phyloP scores from a whole-genome alignment of 2,329 filamentous ascomycete genomes.

The Neobulgaria alba region DNA sequence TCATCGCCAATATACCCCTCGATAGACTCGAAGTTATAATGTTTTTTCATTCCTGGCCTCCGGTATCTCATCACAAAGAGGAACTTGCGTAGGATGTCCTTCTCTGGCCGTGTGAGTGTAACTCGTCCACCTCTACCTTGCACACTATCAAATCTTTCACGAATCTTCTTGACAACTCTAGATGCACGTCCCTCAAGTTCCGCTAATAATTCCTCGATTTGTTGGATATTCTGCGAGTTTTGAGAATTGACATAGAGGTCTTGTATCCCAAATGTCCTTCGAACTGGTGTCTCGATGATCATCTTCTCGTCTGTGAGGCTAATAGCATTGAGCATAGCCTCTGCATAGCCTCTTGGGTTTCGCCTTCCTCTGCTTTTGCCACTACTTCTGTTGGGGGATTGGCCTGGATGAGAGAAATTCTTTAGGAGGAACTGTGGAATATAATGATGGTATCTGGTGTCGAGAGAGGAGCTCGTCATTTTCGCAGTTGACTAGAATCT shows the following conservation, averaged over 20 bases:
- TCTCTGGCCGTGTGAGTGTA: conserved; percentile 26
- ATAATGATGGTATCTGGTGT: conserved; percentile 27
- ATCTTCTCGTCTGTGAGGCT: conserved; percentile 9
- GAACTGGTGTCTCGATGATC: conserved; percentile 17
- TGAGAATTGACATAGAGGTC: conserved; percentile 28
- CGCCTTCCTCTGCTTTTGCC: conserved; percentile 4
- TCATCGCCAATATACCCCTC: conserved; percentile 30
- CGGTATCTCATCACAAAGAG: conserved; percentile 39
- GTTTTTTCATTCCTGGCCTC: conserved; percentile 26
- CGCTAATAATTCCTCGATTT: conserved; percentile 25
- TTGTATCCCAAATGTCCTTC: conserved; percentile 21
- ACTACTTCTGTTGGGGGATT: conserved; percentile 4
- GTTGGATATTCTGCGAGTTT: conserved; percentile 10
- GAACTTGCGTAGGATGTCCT: conserved; percentile 35
- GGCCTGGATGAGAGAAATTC: conserved; percentile 25
- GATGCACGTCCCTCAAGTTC: conserved; percentile 21
- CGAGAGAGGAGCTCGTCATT: too few species aligned
- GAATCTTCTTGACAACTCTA: conserved; percentile 16
- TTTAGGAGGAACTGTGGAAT: conserved; percentile 30
- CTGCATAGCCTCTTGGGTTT: conserved; percentile 3
- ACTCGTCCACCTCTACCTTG: conserved; percentile 17
- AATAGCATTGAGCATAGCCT: conserved; percentile 19
- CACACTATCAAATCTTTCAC: conserved; percentile 15
- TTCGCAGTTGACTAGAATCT: too few species aligned
- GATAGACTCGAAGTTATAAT: conserved; percentile 29